Conservation (phyloP, 352 stramenopile genomes). For the Phytopythium mirpurense region DNA sequence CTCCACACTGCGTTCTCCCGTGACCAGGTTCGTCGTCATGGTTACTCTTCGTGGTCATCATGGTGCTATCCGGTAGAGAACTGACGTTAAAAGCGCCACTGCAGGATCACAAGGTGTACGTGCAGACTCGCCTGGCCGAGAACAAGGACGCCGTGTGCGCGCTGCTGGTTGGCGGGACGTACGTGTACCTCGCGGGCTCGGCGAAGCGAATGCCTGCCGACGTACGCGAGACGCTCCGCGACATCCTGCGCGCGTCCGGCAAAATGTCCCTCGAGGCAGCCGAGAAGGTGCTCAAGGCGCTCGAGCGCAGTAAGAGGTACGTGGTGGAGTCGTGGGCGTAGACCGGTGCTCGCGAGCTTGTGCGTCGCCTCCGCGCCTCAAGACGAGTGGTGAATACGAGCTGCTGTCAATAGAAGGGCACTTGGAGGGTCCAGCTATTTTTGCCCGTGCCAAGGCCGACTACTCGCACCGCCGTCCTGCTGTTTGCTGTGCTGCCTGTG, state of each 20-base stretch:
- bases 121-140: slow-evolving; percentile 85
- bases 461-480: too few species aligned
- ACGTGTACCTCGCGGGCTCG: slow-evolving; percentile 85
- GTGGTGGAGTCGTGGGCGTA: slow-evolving; percentile 86
- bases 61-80: neutral
- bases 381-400: too few species aligned
- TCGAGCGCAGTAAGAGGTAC: slow-evolving; percentile 76
- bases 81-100: neutral
- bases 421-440: too few species aligned
- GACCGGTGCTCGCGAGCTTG: neutral
- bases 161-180: slow-evolving; percentile 55
- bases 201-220: slow-evolving; percentile 91
- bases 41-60: neutral
- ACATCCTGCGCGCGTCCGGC: slow-evolving; percentile 76
- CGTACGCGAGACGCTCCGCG: slow-evolving; percentile 85
- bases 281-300: slow-evolving; percentile 66
- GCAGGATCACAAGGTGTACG: slow-evolving; percentile 87
- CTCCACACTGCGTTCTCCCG: slow-evolving; percentile 90
- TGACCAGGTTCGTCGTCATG: slow-evolving; percentile 58
- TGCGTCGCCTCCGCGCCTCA: too few species aligned
- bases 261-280: slow-evolving; percentile 60
- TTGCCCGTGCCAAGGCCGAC: too few species aligned
- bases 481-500: too few species aligned
- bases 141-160: slow-evolving; percentile 69
- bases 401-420: too few species aligned